Percentiles rank a stretch among this genome's conserved stretches.
Conservation (phyloP, 2,329 filamentous ascomycete genomes). For the Aspergillus cejpii region DNA sequence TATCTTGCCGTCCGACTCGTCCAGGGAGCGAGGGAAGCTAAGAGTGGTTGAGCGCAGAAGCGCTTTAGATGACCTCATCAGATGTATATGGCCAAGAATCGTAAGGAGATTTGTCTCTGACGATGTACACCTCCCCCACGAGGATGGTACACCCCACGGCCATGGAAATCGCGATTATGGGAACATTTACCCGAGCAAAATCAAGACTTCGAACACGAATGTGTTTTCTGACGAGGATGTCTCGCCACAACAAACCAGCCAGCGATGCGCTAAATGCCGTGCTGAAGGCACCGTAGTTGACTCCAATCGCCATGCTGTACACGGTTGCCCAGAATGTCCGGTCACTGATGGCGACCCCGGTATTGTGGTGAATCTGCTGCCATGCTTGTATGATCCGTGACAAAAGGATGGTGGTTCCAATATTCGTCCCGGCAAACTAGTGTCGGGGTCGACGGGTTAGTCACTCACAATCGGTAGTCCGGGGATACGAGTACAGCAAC, state of each 20-base stretch:
- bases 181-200: conserved; percentile 62
- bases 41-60: neutral
- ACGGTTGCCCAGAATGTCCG: conserved; percentile 67
- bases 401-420: conserved; percentile 66
- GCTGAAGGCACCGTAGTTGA: conserved; percentile 70
- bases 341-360: conserved; percentile 49
- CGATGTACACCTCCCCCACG: conserved; percentile 58
- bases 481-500: conserved; percentile 27
- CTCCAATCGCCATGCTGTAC: conserved; percentile 66
- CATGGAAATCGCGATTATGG: conserved; percentile 65
- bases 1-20: too few relatives aligned
- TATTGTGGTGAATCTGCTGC: conserved; percentile 52
- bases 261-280: conserved; percentile 65
- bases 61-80: neutral
- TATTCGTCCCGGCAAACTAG: conserved; percentile 70
- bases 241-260: conserved; percentile 65
- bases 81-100: neutral
- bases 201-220: conserved; percentile 59
- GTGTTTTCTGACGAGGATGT: conserved; percentile 62
- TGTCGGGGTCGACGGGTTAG: conserved; percentile 9
- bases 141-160: conserved; percentile 56
- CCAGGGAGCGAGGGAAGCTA: too few relatives aligned
- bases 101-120: neutral
- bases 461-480: neutral
- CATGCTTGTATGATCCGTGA: conserved; percentile 64